A percentile compares a stretch with the other conserved stretches of the same genome.
Conservation (phyloP, 768 basidiomycete genomes). For the Suillus cothurnatus region DNA sequence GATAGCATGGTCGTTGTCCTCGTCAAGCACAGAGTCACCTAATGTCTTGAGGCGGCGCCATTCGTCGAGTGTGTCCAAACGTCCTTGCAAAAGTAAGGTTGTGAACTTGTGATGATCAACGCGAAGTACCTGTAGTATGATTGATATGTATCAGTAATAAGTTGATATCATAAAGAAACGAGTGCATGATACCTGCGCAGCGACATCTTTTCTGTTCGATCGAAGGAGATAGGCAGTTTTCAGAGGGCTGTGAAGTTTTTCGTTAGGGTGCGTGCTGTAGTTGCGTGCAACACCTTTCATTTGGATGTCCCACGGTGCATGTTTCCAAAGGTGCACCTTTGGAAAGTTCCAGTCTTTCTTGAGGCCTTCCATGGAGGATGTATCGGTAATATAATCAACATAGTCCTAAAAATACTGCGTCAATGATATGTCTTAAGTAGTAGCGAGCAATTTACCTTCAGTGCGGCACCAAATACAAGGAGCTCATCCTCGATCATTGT, state of each 20-base stretch:
- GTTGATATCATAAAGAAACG: no score
- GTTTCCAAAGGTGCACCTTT: no score
- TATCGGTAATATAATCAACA: neutral
- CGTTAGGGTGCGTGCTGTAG: no score
- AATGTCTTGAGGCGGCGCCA: slow-evolving; percentile 15
- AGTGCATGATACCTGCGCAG: slow-evolving; percentile 9
- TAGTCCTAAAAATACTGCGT: neutral
- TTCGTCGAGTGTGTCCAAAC: neutral
- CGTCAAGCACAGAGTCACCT: neutral
- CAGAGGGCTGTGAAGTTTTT: no score
- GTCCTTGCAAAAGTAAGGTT: neutral
- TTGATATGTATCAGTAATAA: no score
- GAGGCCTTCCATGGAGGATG: slow-evolving; percentile 5
- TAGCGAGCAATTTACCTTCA: no score
- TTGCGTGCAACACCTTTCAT: no score
- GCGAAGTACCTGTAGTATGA: no score
- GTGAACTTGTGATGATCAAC: neutral
- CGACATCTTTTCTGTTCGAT: no score
- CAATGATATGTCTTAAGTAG: no score
- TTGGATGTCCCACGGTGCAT: no score
- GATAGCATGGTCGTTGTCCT: neutral
- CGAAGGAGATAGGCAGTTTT: no score
- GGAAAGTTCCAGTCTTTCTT: slow-evolving; percentile 16
- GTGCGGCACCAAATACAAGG: slow-evolving; percentile 14
- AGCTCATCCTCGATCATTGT: slow-evolving; percentile 19